phyloP scores from a whole-genome alignment of 768 basidiomycete species.

The Phaeotremella fagi region DNA sequence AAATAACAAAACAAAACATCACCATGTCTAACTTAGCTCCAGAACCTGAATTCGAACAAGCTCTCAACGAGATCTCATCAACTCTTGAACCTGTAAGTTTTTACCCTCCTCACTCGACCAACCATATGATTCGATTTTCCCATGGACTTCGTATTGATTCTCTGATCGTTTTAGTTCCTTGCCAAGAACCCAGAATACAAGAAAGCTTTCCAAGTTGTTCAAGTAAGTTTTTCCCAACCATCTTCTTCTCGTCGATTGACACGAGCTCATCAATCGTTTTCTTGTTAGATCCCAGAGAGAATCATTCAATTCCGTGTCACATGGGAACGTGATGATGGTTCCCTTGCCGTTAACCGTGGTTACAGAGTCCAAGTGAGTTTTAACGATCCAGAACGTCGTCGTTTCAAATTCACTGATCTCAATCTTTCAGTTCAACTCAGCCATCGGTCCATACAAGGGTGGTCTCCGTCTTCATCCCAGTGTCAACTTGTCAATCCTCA shows the following conservation, averaged over 20 bases:
- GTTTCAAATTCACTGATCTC: no score
- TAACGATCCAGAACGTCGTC: background rate
- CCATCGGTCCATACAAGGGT: constrained; percentile 72
- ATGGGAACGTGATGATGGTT: constrained; percentile 69
- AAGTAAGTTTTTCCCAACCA: no score
- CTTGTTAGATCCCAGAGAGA: constrained; percentile 52
- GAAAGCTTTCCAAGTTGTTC: constrained; percentile 62
- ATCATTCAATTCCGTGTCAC: constrained; percentile 65
- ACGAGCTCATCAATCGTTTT: no score
- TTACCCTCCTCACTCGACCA: background rate
- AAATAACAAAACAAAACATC: background rate
- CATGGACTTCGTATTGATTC: background rate
- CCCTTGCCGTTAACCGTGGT: constrained; percentile 65
- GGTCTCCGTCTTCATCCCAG: constrained; percentile 72
- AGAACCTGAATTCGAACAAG: constrained; percentile 72
- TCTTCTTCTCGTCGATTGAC: no score
- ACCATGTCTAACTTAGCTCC: constrained; percentile 49
- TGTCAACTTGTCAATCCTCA: constrained; percentile 75
- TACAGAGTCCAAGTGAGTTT: constrained; percentile 64
- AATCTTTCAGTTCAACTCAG: constrained; percentile 67
- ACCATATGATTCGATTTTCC: background rate
- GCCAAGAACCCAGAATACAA: constrained; percentile 63
- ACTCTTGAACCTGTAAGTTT: constrained; percentile 55
- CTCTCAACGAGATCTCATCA: constrained; percentile 61
- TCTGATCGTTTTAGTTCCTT: constrained; percentile 54